Evolutionary conservation across 2,329 filamentous ascomycete species (phyloP), one percentile per base, ranked within the genome.

Genomic region (Pseudogymnoascus sp.): DNA sequence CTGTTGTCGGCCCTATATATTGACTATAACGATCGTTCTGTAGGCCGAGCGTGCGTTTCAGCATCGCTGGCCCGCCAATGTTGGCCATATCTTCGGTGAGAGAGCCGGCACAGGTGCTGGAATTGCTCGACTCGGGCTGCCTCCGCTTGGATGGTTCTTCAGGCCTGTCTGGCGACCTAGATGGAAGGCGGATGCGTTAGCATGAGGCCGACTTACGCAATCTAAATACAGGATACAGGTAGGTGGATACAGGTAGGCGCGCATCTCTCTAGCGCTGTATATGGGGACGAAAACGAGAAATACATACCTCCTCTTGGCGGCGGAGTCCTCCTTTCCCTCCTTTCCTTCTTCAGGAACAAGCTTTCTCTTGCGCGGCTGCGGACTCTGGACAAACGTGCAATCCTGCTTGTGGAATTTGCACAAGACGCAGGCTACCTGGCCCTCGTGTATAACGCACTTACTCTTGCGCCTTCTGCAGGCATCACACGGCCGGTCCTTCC

Each of bases 1-100:
- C 89, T 61, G 90, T 92, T 61, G 89, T 93, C 64, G 88, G 85
- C 26, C 90, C 90, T 69, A 95, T 90, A 72, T 93, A 91, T 75
- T 91, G 88, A 76, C 89, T 91, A 74, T 89, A 91, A 66, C 89
- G 86, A 74, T 91, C 87, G 71, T 84, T 80, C 73, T 93, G 90
- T 68, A 95, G 81, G 65, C 90, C 90, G 64, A 95, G 79, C 14
- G 86, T 88, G 72, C 85, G 82, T 74, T 86, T 87, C 64, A 89
- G 79, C 70, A 87, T 78, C 64, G 84, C 86, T 62, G 84, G 83
- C 40, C 85, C 85, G 66, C 85, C 85, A 70, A 88, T 83, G 73
- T 88, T 87, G 73, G 86, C 85, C 83, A 88, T 86, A 67, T 88
- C 86, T 77, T 88, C 85, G 66, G 87, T 79, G 66, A 88, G 79